phyloP scores from a whole-genome alignment of 768 basidiomycete species.

The Macrolepiota albuminosa region DNA sequence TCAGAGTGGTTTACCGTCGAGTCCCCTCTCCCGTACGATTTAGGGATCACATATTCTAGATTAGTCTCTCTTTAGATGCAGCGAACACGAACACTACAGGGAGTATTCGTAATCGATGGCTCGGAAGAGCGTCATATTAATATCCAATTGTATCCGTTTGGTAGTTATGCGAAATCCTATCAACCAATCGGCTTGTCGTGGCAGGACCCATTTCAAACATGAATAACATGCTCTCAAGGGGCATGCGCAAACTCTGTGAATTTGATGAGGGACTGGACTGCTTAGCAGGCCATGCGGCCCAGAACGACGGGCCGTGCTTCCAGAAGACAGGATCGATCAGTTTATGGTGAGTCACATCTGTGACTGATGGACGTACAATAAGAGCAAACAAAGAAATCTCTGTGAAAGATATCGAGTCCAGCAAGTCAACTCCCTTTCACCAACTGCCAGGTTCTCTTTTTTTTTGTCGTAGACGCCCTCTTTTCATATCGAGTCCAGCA shows the following conservation, averaged over 20 bases:
- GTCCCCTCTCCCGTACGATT: neutral
- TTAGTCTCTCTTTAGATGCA: neutral
- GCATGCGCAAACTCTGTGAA: neutral
- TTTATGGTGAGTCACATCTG: slow-evolving; percentile 14
- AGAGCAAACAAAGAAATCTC: slow-evolving; percentile 20
- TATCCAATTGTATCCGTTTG: neutral
- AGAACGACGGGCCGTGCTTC: slow-evolving; percentile 2
- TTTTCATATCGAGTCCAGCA: slow-evolving; percentile 16
- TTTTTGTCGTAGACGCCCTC: slow-evolving; percentile 16
- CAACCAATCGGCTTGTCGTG: neutral
- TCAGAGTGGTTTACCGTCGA: neutral
- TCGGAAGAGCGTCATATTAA: neutral
- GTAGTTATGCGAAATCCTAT: neutral
- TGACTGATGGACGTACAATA: slow-evolving; percentile 13
- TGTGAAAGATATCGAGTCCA: slow-evolving; percentile 18
- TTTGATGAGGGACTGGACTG: neutral
- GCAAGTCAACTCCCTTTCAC: slow-evolving; percentile 10
- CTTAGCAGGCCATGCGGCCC: neutral
- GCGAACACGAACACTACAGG: neutral
- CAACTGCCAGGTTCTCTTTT: slow-evolving; percentile 20
- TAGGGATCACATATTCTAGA: neutral
- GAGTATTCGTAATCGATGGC: neutral
- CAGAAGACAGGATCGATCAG: slow-evolving; percentile 11
- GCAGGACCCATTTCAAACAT: neutral
- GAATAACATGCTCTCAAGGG: neutral